Conservation (phyloP, 768 basidiomycete genomes). For the Termitomyces sp. region DNA sequence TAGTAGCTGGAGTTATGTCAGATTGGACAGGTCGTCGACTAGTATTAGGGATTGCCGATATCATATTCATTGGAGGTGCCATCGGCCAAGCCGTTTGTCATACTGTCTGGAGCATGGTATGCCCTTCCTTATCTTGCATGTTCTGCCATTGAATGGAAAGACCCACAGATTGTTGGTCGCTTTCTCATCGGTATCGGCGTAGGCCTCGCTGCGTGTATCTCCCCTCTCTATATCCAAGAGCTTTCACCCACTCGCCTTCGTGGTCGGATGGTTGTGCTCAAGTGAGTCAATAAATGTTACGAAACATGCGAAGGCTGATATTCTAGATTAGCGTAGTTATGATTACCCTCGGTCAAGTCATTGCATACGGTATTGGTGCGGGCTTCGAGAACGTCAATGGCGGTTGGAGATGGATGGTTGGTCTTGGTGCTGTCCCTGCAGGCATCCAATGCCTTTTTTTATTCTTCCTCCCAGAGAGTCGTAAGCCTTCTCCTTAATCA, state of each 20-base stretch:
- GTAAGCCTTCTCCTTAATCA: conserved; percentile 32
- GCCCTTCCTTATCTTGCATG: conserved; percentile 7
- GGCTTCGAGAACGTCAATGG: conserved; percentile 50
- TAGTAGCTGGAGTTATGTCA: conserved; percentile 61
- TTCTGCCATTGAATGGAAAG: background rate
- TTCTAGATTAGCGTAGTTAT: conserved; percentile 46
- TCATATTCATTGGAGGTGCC: conserved; percentile 72
- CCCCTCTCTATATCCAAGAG: conserved; percentile 82
- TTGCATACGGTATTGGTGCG: conserved; percentile 71
- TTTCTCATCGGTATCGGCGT: conserved; percentile 74
- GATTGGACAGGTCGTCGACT: conserved; percentile 65
- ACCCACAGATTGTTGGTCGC: conserved; percentile 53
- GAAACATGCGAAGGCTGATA: background rate
- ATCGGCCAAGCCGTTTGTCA: conserved; percentile 65
- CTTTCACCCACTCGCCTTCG: conserved; percentile 68
- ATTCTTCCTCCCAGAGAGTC: conserved; percentile 72
- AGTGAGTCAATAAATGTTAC: conserved; percentile 24
- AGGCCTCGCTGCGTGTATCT: conserved; percentile 70
- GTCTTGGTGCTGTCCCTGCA: conserved; percentile 65
- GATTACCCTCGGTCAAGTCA: conserved; percentile 77
- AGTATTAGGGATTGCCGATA: conserved; percentile 61
- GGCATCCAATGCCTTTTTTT: conserved; percentile 55
- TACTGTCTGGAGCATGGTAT: conserved; percentile 64
- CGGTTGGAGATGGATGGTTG: conserved; percentile 87
- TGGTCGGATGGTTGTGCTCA: conserved; percentile 75